Evolutionary conservation across 1,284 basidiomycete species (phyloP), one percentile per base, ranked within the genome.

Genomic region (Cutaneotrichosporon sp.): DNA sequence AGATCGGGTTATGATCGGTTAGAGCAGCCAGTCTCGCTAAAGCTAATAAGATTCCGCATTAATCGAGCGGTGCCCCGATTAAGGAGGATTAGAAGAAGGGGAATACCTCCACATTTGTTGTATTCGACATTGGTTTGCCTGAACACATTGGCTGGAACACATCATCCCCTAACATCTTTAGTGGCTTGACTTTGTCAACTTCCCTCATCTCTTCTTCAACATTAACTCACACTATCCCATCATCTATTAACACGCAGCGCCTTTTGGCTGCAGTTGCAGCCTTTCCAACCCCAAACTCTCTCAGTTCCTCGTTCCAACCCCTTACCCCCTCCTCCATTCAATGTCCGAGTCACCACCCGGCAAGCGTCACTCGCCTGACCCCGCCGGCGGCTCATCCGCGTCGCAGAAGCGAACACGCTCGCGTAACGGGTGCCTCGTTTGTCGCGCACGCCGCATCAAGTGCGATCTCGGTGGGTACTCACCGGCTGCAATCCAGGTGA

Each of bases 381-480:
- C 18, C 11, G 56, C 21, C 40, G 10, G 32, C 18, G n/a, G 38
- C 2, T 1, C 26, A 11, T 38, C 38, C 8, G 46, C 55, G 18
- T 38, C 36, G 8, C 13, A 9, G 32, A 70, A 67, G 47, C 63
- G 65, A 22, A 69, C 70, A 1, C 63, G 72, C 16, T 71, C 72
- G 1, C 56, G 68, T n/a, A 71, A 69, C 58, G 75, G 75, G 1
- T 76, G 75, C 61, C 58, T 75, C 32, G 71, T 76, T 7, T 76
- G 75, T 57, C 67, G 75, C n/a, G 66, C 70, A n/a, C 65, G 75
- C 18, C 58, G 75, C 42, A 66, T 76, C 53, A 74, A 73, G 52
- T 76, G 75, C 53, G 75, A 76, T 65, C 65, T 70, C 34, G 72
- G 75, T 74, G 53, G 59, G 71, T 67, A 14, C 18, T 71, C 70